Evolutionary conservation across 164 flowering plant genomes (phyloP).

Genomic region (Magnolia sinica): DNA sequence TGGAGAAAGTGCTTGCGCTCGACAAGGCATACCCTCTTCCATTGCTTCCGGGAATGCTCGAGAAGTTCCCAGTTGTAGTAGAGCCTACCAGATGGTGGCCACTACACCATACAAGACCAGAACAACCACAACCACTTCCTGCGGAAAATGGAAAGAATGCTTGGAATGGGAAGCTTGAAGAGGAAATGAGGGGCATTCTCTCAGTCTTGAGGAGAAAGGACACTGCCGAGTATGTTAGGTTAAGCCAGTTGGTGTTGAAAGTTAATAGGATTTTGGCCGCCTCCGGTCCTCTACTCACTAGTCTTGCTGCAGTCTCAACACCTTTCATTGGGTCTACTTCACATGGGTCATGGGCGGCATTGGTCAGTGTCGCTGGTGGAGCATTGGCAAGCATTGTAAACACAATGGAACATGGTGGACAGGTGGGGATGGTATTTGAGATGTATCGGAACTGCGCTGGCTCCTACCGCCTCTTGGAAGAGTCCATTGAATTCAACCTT

Average conservation of each 20-base stretch:
- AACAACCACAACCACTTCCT: not conserved
- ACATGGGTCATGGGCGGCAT: conserved; percentile 17
- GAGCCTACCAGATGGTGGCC: conserved; percentile 50
- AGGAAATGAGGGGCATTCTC: conserved; percentile 45
- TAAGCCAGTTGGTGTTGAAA: conserved; percentile 44
- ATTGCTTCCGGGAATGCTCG: conserved; percentile 42
- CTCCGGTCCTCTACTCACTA: conserved; percentile 50
- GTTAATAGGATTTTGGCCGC: conserved; percentile 42
- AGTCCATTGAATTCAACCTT: conserved; percentile 26
- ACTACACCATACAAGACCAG: not conserved
- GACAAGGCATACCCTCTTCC: conserved; percentile 59
- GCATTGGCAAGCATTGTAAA: conserved; percentile 48
- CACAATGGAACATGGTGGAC: conserved; percentile 54
- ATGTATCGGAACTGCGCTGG: conserved; percentile 48
- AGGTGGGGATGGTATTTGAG: conserved; percentile 59
- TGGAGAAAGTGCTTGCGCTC: conserved; percentile 39
- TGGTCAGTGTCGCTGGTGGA: conserved; percentile 35
- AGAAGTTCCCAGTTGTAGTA: conserved; percentile 43
- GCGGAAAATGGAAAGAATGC: not conserved
- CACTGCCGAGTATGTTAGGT: conserved; percentile 34
- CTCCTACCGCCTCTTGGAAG: conserved; percentile 31
- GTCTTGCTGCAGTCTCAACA: conserved; percentile 42
- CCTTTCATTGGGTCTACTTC: conserved; percentile 30
- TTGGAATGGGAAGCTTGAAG: conserved; percentile 45
- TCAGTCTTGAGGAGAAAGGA: conserved; percentile 45